Base-by-base conservation (phyloP, 2,329 filamentous ascomycete genomes). In the Xylariaceae sp. region DNA sequence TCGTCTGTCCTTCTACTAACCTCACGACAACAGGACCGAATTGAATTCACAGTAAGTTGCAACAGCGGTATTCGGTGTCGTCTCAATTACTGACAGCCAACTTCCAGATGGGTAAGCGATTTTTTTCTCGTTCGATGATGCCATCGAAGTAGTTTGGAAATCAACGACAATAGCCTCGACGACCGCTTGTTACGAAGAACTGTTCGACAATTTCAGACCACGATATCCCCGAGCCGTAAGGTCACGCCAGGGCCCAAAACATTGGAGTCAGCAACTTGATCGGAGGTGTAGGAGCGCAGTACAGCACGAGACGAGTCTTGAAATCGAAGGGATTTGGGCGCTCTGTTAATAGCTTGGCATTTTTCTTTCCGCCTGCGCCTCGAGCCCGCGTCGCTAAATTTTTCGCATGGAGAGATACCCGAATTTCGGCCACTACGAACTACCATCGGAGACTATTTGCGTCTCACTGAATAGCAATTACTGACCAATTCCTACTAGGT, bases 401-500 rank as follows among this genome's bases (percentile, higher is more conserved):
- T 30, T 29, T n/a, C 19, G 43, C 11, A n/a, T 7, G 32, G 31
- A 34, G 8, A 19, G n/a, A n/a, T 9, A 26, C 7, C 11, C 29
- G 43, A 12, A 32, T 45, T 45, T 31, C 43, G 43, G 8, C 29
- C 29, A 32, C 12, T 2, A 31, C 11, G 27, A 29, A n/a, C 34
- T 39, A 46, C 27, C 29, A 19, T 42, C 12, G n/a, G 30, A 12
- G 3, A 47, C 45, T 31, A 12, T 49, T 41, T 50, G 30, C 34
- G 32, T 39, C 19, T 26, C 27, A 31, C 26, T 11, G 46, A 51
- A 63, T 57, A 64, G 65, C 57, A 54, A 39, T 53, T 53, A 55
- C 64, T 65, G 72, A 74, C 72, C 62, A 72, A 68, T 60, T 56
- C 57, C 42, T 51, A 47, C 54, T 77, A 99, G 94, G 91, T 90